Percentiles rank a stretch among this genome's conserved stretches.
These are phyloP conservation scores for Trichophyton mentagrophytes DNA, from an alignment of 2,329 filamentous ascomycete species.

Conservation along the genomic window DNA sequence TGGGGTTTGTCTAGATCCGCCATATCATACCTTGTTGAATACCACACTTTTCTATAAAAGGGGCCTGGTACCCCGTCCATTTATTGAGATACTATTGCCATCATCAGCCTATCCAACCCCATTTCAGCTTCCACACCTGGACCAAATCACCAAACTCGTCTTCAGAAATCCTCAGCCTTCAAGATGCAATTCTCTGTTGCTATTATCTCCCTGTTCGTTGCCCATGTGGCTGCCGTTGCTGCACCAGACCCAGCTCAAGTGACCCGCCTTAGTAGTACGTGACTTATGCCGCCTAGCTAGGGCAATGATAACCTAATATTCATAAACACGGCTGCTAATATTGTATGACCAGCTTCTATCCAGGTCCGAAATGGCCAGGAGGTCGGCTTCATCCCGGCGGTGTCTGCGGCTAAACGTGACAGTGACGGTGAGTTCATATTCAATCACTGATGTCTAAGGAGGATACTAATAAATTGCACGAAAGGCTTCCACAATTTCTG, in stretches of 20 bases:
- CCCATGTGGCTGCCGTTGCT: neutral
- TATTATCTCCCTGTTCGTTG: neutral
- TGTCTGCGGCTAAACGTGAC: neutral
- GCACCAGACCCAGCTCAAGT: neutral
- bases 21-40: neutral
- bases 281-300: neutral
- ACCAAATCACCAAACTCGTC: neutral
- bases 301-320: neutral
- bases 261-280: neutral
- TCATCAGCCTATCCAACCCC: neutral
- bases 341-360: neutral
- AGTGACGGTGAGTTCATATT: neutral
- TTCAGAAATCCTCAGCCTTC: neutral
- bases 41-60: neutral
- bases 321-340: neutral
- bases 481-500: neutral
- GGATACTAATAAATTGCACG: neutral
- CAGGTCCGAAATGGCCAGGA: neutral
- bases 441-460: neutral
- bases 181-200: neutral
- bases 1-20: neutral
- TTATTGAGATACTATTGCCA: neutral
- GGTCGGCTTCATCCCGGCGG: neutral
- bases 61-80: neutral
- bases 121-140: neutral